Evolutionary conservation across 192 early-diverging fungal species (phyloP).

Genomic region (Coemansia sp.): DNA sequence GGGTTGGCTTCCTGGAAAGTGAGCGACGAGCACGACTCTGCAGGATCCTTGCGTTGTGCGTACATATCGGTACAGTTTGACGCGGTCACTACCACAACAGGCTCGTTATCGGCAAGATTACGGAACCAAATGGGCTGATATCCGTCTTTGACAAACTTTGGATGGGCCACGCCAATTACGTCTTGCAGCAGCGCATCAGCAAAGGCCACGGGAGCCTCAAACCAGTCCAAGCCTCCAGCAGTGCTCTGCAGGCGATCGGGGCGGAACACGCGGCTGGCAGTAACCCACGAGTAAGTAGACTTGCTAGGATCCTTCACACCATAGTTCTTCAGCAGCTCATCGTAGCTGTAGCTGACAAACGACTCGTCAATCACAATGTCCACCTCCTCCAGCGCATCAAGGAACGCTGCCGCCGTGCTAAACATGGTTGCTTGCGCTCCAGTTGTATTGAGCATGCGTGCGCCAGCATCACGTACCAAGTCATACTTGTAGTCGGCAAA

Average conservation of each 20-base stretch:
- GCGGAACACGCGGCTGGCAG: conserved; percentile 63
- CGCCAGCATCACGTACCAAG: conserved; percentile 68
- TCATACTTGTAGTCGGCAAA: conserved; percentile 60
- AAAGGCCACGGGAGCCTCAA: conserved; percentile 65
- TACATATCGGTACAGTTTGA: conserved; percentile 60
- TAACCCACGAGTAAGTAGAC: conserved; percentile 61
- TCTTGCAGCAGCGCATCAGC: conserved; percentile 71
- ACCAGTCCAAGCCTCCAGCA: conserved; percentile 69
- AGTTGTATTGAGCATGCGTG: conserved; percentile 56
- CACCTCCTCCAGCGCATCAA: conserved; percentile 56
- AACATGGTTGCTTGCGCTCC: conserved; percentile 43
- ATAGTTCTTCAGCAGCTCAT: conserved; percentile 60
- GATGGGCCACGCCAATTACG: conserved; percentile 64
- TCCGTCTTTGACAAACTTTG: conserved; percentile 51
- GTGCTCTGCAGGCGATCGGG: conserved; percentile 66
- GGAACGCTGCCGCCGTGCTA: conserved; percentile 48
- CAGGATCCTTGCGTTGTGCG: conserved; percentile 31
- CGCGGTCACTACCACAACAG: conserved; percentile 53
- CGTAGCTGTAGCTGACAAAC: conserved; percentile 49
- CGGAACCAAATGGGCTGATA: conserved; percentile 68
- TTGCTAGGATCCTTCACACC: conserved; percentile 42
- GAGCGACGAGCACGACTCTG: conserved; percentile 28
- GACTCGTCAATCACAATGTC: conserved; percentile 75
- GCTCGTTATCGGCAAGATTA: conserved; percentile 61
- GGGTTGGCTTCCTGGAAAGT: conserved; percentile 47